Evolutionary conservation across 2,329 filamentous ascomycete genomes (phyloP), one percentile per base, ranked within the genome.

Genomic region (Aotearoamyces nothofagi): DNA sequence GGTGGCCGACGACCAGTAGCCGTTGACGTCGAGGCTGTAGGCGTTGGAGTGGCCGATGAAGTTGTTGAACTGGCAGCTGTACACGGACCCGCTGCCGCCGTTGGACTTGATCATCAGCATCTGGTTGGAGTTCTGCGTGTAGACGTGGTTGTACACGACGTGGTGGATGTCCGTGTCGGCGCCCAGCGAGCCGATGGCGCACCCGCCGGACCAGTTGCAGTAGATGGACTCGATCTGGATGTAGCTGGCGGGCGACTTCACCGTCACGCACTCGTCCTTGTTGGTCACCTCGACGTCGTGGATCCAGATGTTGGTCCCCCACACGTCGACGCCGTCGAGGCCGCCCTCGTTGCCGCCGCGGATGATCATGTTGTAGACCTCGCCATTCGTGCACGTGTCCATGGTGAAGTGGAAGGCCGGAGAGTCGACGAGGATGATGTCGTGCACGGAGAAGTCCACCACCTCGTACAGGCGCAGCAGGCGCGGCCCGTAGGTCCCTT

Each of bases 51-150:
- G 65, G 22, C 69, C 68, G 26, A 68, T 64, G 46, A 72, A 74
- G 50, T 70, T 69, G 39, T 66, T 59, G 22, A 72, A 56, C 2
- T 57, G 40, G 9, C 57, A 51, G 37, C 70, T 59, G 23, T 55
- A 54, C 4, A 72, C 58, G 3, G 50, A 56, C 13, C 68, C 69
- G 32, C 45, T 56, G 20, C 69, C 69, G 23, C 69, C 69, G 39
- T 69, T 65, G 30, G 58, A 63, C 48, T 73, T 74, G 53, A 73
- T 61, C 64, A 69, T 67, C 48, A 62, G 60, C 66, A 72, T 71
- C 42, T 73, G 64, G 54, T 73, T 73, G 7, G 60, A 63, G n/a
- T 56, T 52, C 50, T 56, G 60, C 16, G 66, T 70, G 52, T 72
- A 72, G 35, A 72, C 43, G 42, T 71, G 68, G 39, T 54, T 51